Conservation (phyloP, 805 yeast species). For the Hanseniaspora jakobsenii region DNA sequence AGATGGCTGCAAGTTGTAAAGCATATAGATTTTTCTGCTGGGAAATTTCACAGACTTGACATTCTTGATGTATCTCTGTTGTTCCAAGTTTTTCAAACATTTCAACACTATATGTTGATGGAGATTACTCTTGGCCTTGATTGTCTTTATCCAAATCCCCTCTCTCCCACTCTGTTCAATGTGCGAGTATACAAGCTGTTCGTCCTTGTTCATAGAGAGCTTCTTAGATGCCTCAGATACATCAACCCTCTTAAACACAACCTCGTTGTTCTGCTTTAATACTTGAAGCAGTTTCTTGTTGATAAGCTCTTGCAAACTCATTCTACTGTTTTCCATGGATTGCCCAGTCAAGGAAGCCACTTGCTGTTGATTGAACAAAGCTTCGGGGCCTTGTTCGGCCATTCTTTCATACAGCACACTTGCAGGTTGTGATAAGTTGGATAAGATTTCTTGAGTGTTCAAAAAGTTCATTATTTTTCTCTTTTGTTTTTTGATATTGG, state of each 20-base stretch:
- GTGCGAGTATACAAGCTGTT: conserved; percentile 78
- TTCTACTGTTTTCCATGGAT: conserved; percentile 35
- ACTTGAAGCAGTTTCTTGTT: conserved; percentile 55
- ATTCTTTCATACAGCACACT: conserved; percentile 49
- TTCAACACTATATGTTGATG: conserved; percentile 85
- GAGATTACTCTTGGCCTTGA: conserved; percentile 74
- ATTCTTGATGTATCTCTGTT: conserved; percentile 71
- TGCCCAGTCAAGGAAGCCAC: conserved; percentile 40
- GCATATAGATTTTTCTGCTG: conserved; percentile 90
- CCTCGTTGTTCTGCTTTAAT: conserved; percentile 51
- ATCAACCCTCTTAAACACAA: conserved; percentile 65
- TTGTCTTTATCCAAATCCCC: conserved; percentile 91
- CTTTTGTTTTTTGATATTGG: not conserved
- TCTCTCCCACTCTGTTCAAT: conserved; percentile 89
- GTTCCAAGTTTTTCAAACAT: conserved; percentile 68
- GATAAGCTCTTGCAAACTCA: conserved; percentile 40
- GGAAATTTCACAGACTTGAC: conserved; percentile 88
- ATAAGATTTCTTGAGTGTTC: conserved; percentile 9
- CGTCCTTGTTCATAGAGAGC: conserved; percentile 70
- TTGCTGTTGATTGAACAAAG: conserved; percentile 57
- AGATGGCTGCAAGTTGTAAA: conserved; percentile 84
- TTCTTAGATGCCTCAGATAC: conserved; percentile 65
- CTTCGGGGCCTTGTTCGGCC: conserved; percentile 39
- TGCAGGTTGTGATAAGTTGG: conserved; percentile 34
- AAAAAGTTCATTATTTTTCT: conserved; percentile 7